Conservation (phyloP, 1,284 basidiomycete species). For the Cryptococcus wingfieldii region DNA sequence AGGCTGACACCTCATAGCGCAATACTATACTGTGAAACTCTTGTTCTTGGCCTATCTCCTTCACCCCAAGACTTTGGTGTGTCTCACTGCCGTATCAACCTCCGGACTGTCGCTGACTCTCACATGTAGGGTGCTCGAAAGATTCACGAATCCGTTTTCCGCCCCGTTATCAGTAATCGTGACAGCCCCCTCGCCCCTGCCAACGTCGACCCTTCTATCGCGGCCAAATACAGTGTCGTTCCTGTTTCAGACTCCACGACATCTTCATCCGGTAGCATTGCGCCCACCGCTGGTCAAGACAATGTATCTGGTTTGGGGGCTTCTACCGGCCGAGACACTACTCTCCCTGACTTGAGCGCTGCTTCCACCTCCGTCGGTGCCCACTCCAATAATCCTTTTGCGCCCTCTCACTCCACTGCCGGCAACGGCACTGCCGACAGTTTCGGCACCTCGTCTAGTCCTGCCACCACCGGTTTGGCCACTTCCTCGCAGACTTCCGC, state of each 20-base stretch:
- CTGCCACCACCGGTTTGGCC: not conserved
- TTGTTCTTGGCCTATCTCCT: slow-evolving; percentile 37
- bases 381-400: not conserved
- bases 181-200: not conserved
- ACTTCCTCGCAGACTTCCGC: not conserved
- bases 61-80: slow-evolving; percentile 36
- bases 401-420: not conserved
- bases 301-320: no score
- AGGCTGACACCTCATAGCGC: slow-evolving; percentile 18
- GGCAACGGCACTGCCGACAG: no score
- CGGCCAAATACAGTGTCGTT: not conserved
- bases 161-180: slow-evolving; percentile 13
- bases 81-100: slow-evolving; percentile 1
- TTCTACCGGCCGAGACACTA: no score
- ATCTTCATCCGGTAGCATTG: no score
- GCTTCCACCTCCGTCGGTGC: not conserved
- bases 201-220: not conserved
- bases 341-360: not conserved
- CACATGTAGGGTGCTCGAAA: slow-evolving; percentile 25
- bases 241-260: no score
- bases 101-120: slow-evolving; percentile 3
- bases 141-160: slow-evolving; percentile 27
- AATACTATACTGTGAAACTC: slow-evolving; percentile 43
- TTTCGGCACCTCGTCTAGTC: not conserved
- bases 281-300: no score